These are phyloP conservation scores for Ordospora colligata DNA, from an alignment of 371 early-diverging fungal genomes.

Conservation along the genomic window DNA sequence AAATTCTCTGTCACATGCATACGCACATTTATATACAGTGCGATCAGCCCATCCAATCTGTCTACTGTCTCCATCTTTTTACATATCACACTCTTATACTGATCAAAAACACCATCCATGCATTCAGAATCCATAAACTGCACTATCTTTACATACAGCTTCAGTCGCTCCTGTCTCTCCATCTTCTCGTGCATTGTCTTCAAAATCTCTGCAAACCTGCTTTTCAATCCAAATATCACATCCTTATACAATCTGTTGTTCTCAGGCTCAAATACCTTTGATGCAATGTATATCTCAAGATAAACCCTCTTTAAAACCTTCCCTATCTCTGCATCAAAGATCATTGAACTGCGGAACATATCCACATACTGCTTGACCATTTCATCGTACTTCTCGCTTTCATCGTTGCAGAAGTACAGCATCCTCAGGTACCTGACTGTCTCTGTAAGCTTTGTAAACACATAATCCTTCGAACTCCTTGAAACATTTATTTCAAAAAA, in stretches of 20 bases:
- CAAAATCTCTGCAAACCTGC: background rate
- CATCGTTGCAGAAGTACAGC: constrained; percentile 4
- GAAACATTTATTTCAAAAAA: constrained; percentile 28
- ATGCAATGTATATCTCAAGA: constrained; percentile 20
- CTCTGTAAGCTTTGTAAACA: background rate
- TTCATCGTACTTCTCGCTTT: background rate
- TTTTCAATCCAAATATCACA: background rate
- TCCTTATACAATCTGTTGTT: background rate
- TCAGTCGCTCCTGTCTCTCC: background rate
- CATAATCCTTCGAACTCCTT: background rate
- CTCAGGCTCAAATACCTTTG: constrained; percentile 23
- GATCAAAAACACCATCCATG: background rate
- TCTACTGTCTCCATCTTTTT: background rate
- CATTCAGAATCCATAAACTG: constrained; percentile 8
- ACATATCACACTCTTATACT: background rate
- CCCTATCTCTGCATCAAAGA: constrained; percentile 10
- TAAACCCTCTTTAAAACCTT: constrained; percentile 26
- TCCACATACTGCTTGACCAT: constrained; percentile 25
- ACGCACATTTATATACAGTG: background rate
- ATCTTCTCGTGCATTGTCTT: background rate
- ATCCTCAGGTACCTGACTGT: background rate
- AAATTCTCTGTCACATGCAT: constrained; percentile 1
- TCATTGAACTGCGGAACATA: background rate
- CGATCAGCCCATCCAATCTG: background rate
- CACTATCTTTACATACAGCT: constrained; percentile 8